Conservation (phyloP, 2,329 filamentous ascomycete genomes). For the Aspergillus aculeatus region DNA sequence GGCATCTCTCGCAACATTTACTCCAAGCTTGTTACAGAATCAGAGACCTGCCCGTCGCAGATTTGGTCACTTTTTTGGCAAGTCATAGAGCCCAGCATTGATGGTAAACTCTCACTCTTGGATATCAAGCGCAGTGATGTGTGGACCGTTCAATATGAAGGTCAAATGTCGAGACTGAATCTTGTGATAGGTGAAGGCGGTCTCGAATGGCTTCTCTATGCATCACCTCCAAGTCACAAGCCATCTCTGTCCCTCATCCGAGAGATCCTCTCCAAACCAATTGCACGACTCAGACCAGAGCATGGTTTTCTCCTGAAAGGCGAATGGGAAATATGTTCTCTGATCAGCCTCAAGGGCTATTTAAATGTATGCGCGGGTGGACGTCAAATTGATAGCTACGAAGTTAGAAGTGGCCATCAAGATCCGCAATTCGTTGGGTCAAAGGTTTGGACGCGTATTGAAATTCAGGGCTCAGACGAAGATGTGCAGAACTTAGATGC, state of each 20-base stretch:
- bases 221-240: constrained; percentile 40
- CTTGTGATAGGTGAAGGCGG: constrained; percentile 25
- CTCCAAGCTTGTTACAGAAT: constrained; percentile 15
- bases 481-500: constrained; percentile 29
- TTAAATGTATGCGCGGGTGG: constrained; percentile 40
- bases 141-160: constrained; percentile 35
- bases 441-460: constrained; percentile 46
- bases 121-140: constrained; percentile 30
- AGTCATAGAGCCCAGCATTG: constrained; percentile 26
- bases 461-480: constrained; percentile 37
- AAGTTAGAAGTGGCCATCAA: constrained; percentile 42
- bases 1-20: constrained; percentile 30
- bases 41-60: constrained; percentile 13
- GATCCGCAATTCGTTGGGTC: constrained; percentile 38
- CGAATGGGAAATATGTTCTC: constrained; percentile 47
- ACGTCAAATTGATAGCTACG: constrained; percentile 36
- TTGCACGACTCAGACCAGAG: constrained; percentile 48
- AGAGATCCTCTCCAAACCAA: constrained; percentile 45
- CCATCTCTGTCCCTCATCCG: constrained; percentile 43
- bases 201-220: constrained; percentile 51
- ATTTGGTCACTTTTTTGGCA: constrained; percentile 37
- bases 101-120: constrained; percentile 30
- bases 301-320: constrained; percentile 37
- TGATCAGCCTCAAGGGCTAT: constrained; percentile 34
- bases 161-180: constrained; percentile 23